Evolutionary conservation across 345 rosid genomes (phyloP), one percentile per base, ranked within the genome.

Genomic region (Capsella bursapastoris): DNA sequence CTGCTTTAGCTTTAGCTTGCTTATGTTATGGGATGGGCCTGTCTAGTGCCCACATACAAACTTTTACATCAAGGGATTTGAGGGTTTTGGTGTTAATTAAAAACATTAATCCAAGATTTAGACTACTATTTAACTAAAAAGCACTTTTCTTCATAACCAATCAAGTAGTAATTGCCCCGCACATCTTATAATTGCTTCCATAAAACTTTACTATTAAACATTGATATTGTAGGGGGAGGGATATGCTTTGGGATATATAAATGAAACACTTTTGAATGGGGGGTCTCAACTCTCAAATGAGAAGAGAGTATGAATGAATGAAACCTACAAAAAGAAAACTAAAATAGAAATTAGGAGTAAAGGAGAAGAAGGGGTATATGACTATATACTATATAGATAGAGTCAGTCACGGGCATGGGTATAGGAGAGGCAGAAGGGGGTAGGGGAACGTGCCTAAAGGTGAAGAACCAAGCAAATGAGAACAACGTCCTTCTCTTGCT

Each of bases 321-420:
- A 40, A 38, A 38, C 43, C 14, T 38, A 52, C 7, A 52, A 18
- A 18, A 18, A 18, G 22, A n/a, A 37, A 67, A 40, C 34, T 40
- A 60, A 52, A 52, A 35, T 37, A 38, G 22, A 27, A 52, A 50
- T 51, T 51, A 35, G 57, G 11, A 57, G 40, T 22, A 22, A 7
- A 57, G 57, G 9, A 57, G 40, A 2, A 56, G 29, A 18, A 4
- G 22, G 22, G 13, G 37, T 2, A 37, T 3, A 37, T 32, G 1
- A 22, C 25, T 22, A 22, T 22, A 22, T 22, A 22, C 25, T 1
- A 22, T 22, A 22, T 22, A 22, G 25, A 22, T 22, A 22, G 25
- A 35, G 14, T 8, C 64, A 61, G 79, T 76, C 80, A 76, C 80
- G 75, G 80, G 80, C 16, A 56, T 55, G 75, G 66, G 43, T 34